Base-by-base conservation (phyloP, 805 yeast genomes). In the Metschnikowia cubensis region DNA sequence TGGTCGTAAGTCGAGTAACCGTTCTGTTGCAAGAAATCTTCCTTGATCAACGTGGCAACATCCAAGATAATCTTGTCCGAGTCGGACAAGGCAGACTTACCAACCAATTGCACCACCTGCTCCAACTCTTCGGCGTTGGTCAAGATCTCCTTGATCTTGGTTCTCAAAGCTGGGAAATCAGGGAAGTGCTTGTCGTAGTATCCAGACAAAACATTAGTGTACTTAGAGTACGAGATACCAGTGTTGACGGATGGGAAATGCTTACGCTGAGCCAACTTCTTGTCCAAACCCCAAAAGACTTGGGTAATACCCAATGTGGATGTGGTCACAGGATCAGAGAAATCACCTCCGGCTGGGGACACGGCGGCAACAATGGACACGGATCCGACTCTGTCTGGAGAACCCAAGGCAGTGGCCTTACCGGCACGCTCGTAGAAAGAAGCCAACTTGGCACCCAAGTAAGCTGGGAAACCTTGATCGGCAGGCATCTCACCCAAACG, bases 401-500 rank as follows among this genome's bases (percentile, higher is more conserved):
- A 89, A 66, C 99, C 99, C 53, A 94, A 79, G 2, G 96, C 92
- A 63, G 85, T 79, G 41, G 96, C 96, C 70, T 87, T 89, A 76
- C 99, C 99, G 42, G 99, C 99, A 79, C 99, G 89, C 78, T 94
- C 99, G 74, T 94, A 94, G 83, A 94, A 94, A 50, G 98, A 92
- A 50, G 99, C 98, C 64, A 94, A 82, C 70, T 94, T 94, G 47
- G 99, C 97, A 77, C 99, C 99, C 70, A 94, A 80, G 71, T 94
- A 94, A 47, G 99, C 99, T 54, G 99, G 99, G 94, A 91, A 94
- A 80, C 99, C 99, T 80, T 95, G 99, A 76, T 94, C 99, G 55
- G 99, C 99, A 69, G 99, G 99, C 99, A 94, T 94, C 80, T 94
- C 99, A 76, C 99, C 99, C 71, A 94, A 80, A 82, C 99, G 96